Evolutionary conservation across 768 basidiomycete genomes (phyloP).

Genomic region (Panaeolus papilionaceus): DNA sequence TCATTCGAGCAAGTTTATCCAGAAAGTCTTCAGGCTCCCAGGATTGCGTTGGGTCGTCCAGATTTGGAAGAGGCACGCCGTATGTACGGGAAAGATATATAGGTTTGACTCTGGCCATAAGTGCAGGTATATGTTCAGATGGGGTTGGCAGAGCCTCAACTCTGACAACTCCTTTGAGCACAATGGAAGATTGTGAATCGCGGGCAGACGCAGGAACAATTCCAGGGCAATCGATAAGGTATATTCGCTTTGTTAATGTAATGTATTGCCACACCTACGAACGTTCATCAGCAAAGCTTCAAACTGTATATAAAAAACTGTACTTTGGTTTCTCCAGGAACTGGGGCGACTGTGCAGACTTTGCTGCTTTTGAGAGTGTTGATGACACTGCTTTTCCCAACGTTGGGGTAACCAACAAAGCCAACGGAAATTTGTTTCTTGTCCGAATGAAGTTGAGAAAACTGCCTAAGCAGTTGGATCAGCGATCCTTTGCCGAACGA

Average conservation of each 20-base stretch:
- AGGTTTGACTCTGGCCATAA: slow-evolving; percentile 92
- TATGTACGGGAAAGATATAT: slow-evolving; percentile 91
- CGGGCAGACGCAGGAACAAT: slow-evolving; percentile 94
- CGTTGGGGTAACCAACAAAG: slow-evolving; percentile 98
- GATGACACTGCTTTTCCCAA: slow-evolving; percentile 97
- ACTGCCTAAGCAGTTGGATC: slow-evolving; percentile 95
- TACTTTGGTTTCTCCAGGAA: slow-evolving; percentile 97
- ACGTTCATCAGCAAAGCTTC: slow-evolving; percentile 25
- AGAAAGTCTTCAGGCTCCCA: slow-evolving; percentile 86
- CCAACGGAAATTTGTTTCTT: slow-evolving; percentile 99
- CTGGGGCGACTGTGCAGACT: slow-evolving; percentile 95
- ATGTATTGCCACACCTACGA: slow-evolving; percentile 97
- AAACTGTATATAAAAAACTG: slow-evolving; percentile 24
- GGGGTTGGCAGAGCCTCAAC: slow-evolving; percentile 94
- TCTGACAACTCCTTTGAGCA: slow-evolving; percentile 95
- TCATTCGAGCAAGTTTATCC: slow-evolving; percentile 86
- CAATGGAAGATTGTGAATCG: slow-evolving; percentile 89
- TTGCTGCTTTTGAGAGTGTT: slow-evolving; percentile 98
- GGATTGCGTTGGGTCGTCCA: slow-evolving; percentile 51
- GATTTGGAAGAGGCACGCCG: slow-evolving; percentile 67
- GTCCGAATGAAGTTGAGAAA: slow-evolving; percentile 95
- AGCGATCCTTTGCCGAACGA: slow-evolving; percentile 99
- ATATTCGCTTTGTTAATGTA: slow-evolving; percentile 93
- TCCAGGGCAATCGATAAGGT: slow-evolving; percentile 99
- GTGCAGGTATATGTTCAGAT: slow-evolving; percentile 87